phyloP scores from a whole-genome alignment of 2,329 filamentous ascomycete genomes.

The Ustulina deusta region DNA sequence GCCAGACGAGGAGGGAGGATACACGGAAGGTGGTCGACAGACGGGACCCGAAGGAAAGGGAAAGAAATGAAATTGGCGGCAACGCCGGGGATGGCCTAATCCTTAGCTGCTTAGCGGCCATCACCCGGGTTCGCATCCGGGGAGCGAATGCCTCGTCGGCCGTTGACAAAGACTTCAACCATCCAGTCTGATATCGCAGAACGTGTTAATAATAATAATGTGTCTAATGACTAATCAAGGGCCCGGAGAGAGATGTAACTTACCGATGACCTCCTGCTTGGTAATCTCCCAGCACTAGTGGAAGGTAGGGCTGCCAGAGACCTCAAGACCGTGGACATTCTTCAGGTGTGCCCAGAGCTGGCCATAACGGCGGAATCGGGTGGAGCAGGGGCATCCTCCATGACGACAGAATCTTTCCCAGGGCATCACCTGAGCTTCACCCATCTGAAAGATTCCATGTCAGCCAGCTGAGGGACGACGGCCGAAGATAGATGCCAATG shows the following conservation, averaged over 20 bases:
- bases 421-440: conserved; percentile 9
- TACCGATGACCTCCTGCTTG: conserved; percentile 2
- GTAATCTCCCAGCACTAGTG: background rate
- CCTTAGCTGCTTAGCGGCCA: too few species aligned
- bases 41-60: too few species aligned
- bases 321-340: background rate
- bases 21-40: too few species aligned
- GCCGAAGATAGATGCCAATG: background rate
- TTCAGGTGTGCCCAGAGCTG: background rate
- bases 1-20: too few species aligned
- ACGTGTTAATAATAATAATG: too few species aligned
- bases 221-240: too few species aligned
- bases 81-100: too few species aligned
- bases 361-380: background rate
- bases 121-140: background rate
- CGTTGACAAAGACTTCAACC: background rate
- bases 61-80: too few species aligned
- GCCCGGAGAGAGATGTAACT: background rate
- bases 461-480: background rate
- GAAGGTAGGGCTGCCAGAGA: background rate
- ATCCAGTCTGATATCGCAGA: conserved; percentile 5
- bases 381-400: background rate
- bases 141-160: background rate
- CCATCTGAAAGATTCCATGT: background rate
- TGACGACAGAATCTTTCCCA: conserved; percentile 13